These are phyloP conservation scores for Neurospora cerealis DNA, from an alignment of 495 filamentous ascomycete species.

Conservation along the genomic window DNA sequence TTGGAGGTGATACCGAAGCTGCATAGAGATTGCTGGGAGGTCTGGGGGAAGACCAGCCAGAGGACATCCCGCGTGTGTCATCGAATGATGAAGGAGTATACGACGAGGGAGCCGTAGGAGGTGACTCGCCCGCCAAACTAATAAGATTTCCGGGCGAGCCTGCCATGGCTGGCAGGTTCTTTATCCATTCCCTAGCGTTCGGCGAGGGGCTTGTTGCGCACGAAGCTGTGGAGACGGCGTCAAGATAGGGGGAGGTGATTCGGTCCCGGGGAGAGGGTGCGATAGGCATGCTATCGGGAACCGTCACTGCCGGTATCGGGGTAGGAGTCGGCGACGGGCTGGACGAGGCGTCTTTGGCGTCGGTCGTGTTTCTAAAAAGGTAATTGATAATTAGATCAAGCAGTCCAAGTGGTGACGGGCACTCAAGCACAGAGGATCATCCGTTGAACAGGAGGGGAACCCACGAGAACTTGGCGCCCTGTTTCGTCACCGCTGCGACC, in stretches of 20 bases:
- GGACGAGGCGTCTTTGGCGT: constrained; percentile 27
- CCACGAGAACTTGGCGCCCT: constrained; percentile 40
- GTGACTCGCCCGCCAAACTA: constrained; percentile 43
- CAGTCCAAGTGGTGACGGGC: background rate
- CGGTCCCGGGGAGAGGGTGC: constrained; percentile 10
- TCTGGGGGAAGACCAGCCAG: constrained; percentile 33
- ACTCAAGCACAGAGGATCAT: background rate
- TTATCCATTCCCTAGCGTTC: constrained; percentile 44
- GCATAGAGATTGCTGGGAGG: constrained; percentile 28
- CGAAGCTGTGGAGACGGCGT: constrained; percentile 35
- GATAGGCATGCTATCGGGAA: background rate
- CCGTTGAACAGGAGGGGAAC: constrained; percentile 11
- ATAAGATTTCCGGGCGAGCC: constrained; percentile 47
- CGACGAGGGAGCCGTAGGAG: constrained; percentile 42
- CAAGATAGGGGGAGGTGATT: constrained; percentile 30
- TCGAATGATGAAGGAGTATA: constrained; percentile 46
- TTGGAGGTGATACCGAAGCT: constrained; percentile 40
- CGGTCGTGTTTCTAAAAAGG: constrained; percentile 16
- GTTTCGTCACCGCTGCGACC: constrained; percentile 42
- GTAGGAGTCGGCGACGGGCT: constrained; percentile 28
- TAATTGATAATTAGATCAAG: background rate
- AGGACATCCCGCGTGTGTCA: constrained; percentile 31
- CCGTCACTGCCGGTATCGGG: background rate
- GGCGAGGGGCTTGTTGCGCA: constrained; percentile 36
- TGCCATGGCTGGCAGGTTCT: constrained; percentile 34